These are phyloP conservation scores for Parmales sp. DNA, from an alignment of 108 stramenopile species.

Conservation along the genomic window DNA sequence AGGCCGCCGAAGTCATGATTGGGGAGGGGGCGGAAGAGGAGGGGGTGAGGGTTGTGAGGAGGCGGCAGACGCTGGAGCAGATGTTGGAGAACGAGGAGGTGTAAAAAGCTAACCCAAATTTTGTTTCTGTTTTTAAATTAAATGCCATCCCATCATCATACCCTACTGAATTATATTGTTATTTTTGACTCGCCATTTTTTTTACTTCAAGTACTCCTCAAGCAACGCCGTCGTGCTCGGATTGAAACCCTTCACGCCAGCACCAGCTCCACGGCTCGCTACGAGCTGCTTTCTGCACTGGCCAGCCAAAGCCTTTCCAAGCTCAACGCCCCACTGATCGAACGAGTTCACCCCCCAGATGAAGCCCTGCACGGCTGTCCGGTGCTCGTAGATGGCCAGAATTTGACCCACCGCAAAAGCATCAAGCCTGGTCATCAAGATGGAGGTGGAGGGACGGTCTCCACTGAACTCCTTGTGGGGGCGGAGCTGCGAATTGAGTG, in stretches of 20 bases:
- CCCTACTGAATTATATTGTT: too few species aligned
- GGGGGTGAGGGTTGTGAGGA: conserved; percentile 74
- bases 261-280: conserved; percentile 54
- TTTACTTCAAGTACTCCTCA: conserved; percentile 63
- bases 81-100: conserved; percentile 78
- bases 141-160: too few species aligned
- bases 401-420: conserved; percentile 81
- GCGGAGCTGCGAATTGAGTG: conserved; percentile 43
- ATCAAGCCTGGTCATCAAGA: conserved; percentile 67
- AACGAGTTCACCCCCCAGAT: conserved; percentile 96
- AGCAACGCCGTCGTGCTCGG: conserved; percentile 56
- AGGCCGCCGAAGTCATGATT: conserved; percentile 80
- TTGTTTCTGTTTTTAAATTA: too few species aligned
- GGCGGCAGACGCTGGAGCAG: conserved; percentile 78
- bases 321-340: conserved; percentile 92
- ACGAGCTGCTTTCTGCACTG: conserved; percentile 57
- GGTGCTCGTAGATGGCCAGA: conserved; percentile 92
- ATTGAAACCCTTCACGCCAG: conserved; percentile 77
- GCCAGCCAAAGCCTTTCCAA: conserved; percentile 72
- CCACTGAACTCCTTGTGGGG: conserved; percentile 91
- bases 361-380: conserved; percentile 93
- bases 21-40: conserved; percentile 55
- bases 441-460: conserved; percentile 86
- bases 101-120: too few species aligned
- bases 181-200: too few species aligned